Evolutionary conservation across 257 asterid genomes (phyloP).

Genomic region (Plantago major): DNA sequence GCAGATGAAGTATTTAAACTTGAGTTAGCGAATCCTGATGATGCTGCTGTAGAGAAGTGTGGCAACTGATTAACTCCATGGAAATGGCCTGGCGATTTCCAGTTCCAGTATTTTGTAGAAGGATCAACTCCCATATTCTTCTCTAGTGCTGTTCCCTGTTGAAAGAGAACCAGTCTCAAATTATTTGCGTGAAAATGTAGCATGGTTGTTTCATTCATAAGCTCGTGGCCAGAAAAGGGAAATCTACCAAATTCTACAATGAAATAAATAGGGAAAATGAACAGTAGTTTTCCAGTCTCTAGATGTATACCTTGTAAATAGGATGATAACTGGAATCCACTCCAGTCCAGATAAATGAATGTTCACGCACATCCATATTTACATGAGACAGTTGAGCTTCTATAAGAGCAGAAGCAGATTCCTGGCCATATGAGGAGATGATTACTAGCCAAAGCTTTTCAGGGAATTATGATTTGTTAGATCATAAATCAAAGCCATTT

Average conservation of each 20-base stretch:
- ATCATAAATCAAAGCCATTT: conserved; percentile 5
- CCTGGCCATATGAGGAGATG: conserved; percentile 29
- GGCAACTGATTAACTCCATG: conserved; percentile 36
- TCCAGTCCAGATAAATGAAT: conserved; percentile 44
- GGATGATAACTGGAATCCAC: conserved; percentile 39
- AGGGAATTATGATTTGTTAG: not conserved
- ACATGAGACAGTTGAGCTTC: conserved; percentile 35
- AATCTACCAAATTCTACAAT: not conserved
- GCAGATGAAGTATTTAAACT: conserved; percentile 34
- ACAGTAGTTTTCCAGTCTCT: not conserved
- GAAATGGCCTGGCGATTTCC: conserved; percentile 27
- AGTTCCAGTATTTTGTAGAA: conserved; percentile 37
- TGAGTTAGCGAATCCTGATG: conserved; percentile 95
- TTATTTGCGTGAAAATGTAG: not conserved
- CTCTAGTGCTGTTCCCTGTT: conserved; percentile 69
- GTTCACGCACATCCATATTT: conserved; percentile 27
- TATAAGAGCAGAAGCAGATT: conserved; percentile 35
- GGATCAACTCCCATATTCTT: conserved; percentile 44
- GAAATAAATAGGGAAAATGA: conserved; percentile 2
- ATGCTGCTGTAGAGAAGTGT: conserved; percentile 90
- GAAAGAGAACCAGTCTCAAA: conserved; percentile 14
- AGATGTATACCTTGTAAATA: conserved; percentile 45
- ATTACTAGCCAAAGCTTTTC: conserved; percentile 17
- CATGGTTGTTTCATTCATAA: not conserved
- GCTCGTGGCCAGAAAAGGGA: not conserved